Base-by-base conservation (phyloP, 768 basidiomycete species). In the Leccinellum albellum region DNA sequence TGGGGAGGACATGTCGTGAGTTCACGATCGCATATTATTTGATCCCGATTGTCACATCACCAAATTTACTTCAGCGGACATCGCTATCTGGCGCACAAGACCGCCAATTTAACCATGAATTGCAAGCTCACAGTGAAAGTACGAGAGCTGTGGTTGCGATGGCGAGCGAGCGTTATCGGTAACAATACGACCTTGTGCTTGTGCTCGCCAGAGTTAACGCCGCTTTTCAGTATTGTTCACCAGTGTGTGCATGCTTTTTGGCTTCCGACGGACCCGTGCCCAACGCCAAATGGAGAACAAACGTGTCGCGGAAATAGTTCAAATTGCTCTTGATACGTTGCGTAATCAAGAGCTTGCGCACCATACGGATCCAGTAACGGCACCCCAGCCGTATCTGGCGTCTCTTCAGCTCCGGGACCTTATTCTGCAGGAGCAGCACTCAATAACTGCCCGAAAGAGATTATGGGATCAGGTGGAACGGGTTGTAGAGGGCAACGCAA, bases 331-430 rank as follows among this genome's bases (percentile, higher is more conserved):
- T 51, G 87, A 91, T 62, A 83, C 85, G 17, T 79, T 94, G 69
- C 87, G 85, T 66, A 86, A 88, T 64, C 90, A 94, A 71, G 93
- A 94, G 68, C 75, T 88, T 55, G 84, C 85, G 3, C 84, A 96
- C 72, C 84, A 93, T 70, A 82, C 84, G 63, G 91, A 94, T 69
- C 91, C 92, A 14, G 82, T 89, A 61, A 84, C 78, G 56, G 79
- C 82, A 35, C 84, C 91, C 8, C 79, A 84, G 44, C 84, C 90
- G 8, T 92, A 88, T 77, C 72, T 96, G 60, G 89, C 91, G 13
- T 91, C 91, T 24, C 75, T 91, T 51, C 93, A 94, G 68, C 82
- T 97, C 46, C 89, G 94, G 54, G 94, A 97, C 73, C 78, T 90
- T 53, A 80, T 96, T 42, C 75, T 97, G 31, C 87, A 89, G 64